Percentiles rank a stretch among this genome's conserved stretches.
These are phyloP conservation scores for Dothistroma pini DNA, from an alignment of 2,329 filamentous ascomycete species.

Conservation along the genomic window DNA sequence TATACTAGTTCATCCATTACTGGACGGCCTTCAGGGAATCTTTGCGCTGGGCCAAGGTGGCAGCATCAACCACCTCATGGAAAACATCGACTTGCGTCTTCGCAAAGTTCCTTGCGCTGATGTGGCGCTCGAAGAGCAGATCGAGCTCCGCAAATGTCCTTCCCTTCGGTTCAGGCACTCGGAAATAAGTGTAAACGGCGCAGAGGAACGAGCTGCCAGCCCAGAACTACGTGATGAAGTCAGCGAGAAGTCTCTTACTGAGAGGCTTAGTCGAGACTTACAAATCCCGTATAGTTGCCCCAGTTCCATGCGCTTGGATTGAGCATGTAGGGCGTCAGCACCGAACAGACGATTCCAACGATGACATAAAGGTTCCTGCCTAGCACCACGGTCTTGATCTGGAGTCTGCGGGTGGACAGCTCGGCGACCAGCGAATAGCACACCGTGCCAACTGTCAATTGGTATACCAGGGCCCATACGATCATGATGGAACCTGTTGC, in stretches of 20 bases:
- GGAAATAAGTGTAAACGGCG: constrained; percentile 76
- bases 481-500: constrained; percentile 86
- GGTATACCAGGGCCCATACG: constrained; percentile 76
- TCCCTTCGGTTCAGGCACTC: constrained; percentile 73
- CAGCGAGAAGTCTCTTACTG: no score
- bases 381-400: constrained; percentile 88
- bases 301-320: constrained; percentile 85
- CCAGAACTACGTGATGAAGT: constrained; percentile 52
- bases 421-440: constrained; percentile 87
- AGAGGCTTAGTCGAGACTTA: neutral
- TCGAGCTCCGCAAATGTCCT: constrained; percentile 85
- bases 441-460: constrained; percentile 82
- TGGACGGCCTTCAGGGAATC: constrained; percentile 8
- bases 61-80: constrained; percentile 37
- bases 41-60: constrained; percentile 23
- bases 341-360: constrained; percentile 74
- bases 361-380: constrained; percentile 72
- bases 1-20: neutral
- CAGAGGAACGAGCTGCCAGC: constrained; percentile 75
- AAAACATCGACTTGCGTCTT: constrained; percentile 55
- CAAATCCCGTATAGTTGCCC: constrained; percentile 78
- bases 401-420: constrained; percentile 73
- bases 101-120: constrained; percentile 71
- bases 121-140: constrained; percentile 70
- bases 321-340: constrained; percentile 88